These are phyloP conservation scores for Rhodamnia argentea DNA, from an alignment of 345 rosid genomes.

Conservation along the genomic window DNA sequence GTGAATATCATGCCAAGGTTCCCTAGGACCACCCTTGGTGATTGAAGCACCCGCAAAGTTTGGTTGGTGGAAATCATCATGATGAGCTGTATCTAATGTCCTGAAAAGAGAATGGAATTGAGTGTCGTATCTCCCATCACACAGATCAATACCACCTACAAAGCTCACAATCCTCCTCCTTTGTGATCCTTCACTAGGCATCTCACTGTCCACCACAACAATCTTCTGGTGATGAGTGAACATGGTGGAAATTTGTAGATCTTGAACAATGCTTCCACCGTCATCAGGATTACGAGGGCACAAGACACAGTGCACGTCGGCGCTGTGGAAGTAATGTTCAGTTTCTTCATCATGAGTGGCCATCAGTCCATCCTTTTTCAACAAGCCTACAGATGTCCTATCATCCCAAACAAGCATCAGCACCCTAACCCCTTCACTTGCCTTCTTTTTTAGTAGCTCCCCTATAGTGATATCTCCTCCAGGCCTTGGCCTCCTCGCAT, in stretches of 20 bases:
- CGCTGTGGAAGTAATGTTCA: conserved; percentile 41
- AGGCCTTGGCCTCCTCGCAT: conserved; percentile 86
- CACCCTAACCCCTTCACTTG: conserved; percentile 89
- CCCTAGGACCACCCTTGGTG: conserved; percentile 95
- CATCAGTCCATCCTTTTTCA: conserved; percentile 90
- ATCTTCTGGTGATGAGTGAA: conserved; percentile 99
- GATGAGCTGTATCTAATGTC: conserved; percentile 88
- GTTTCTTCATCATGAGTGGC: conserved; percentile 98
- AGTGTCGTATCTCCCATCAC: conserved; percentile 94
- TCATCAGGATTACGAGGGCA: conserved; percentile 98
- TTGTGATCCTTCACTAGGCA: conserved; percentile 57
- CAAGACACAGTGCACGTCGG: conserved; percentile 78
- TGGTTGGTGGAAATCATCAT: conserved; percentile 98
- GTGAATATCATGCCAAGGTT: conserved; percentile 99
- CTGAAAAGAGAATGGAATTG: conserved; percentile 94
- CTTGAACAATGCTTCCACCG: conserved; percentile 92
- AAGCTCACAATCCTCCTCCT: conserved; percentile 85
- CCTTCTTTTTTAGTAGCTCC: conserved; percentile 83
- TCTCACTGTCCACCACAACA: conserved; percentile 69
- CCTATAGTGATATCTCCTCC: conserved; percentile 84
- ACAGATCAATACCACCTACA: conserved; percentile 95
- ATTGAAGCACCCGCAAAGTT: conserved; percentile 74
- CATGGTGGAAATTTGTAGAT: conserved; percentile 82
- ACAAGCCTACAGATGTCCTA: conserved; percentile 83
- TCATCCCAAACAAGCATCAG: conserved; percentile 96